phyloP scores from a whole-genome alignment of 1,284 basidiomycete genomes.

The Meira miltonrushii region DNA sequence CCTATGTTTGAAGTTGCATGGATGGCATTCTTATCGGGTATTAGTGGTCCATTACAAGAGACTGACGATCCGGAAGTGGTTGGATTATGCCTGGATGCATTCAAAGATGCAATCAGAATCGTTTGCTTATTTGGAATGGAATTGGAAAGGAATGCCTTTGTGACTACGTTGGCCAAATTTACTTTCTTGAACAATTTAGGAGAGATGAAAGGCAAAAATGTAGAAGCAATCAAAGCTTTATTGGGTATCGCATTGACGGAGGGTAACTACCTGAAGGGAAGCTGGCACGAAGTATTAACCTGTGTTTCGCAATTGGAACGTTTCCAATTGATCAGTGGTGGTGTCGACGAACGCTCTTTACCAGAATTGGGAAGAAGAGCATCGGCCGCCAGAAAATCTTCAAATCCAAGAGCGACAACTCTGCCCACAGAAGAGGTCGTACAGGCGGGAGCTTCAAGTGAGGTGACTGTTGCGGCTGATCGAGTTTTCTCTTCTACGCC shows the following conservation, averaged over 20 bases:
- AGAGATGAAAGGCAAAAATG: constrained; percentile 53
- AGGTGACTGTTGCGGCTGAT: constrained; percentile 96
- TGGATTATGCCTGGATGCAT: constrained; percentile 43
- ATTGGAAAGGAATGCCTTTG: constrained; percentile 51
- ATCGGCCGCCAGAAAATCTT: constrained; percentile 9
- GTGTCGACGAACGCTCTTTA: constrained; percentile 60
- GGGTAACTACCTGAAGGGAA: constrained; percentile 50
- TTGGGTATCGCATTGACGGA: constrained; percentile 51
- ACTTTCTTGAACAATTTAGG: constrained; percentile 52
- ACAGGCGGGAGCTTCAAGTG: constrained; percentile 90
- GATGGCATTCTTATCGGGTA: constrained; percentile 52
- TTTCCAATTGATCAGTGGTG: constrained; percentile 51
- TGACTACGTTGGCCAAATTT: constrained; percentile 52
- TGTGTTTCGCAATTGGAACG: constrained; percentile 52
- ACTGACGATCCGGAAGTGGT: constrained; percentile 46
- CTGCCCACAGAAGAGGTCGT: constrained; percentile 82
- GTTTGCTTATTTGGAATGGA: constrained; percentile 51
- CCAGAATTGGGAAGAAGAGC: constrained; percentile 69
- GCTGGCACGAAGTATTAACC: constrained; percentile 51
- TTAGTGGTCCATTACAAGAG: constrained; percentile 49
- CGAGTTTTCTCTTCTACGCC: constrained; percentile 98
- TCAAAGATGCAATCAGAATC: constrained; percentile 50
- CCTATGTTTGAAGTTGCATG: constrained; percentile 53
- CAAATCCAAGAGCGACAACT: constrained; percentile 48
- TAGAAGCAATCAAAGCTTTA: constrained; percentile 51